These are phyloP conservation scores for Thermomyces lanuginosus DNA, from an alignment of 2,329 filamentous ascomycete genomes.

Conservation along the genomic window DNA sequence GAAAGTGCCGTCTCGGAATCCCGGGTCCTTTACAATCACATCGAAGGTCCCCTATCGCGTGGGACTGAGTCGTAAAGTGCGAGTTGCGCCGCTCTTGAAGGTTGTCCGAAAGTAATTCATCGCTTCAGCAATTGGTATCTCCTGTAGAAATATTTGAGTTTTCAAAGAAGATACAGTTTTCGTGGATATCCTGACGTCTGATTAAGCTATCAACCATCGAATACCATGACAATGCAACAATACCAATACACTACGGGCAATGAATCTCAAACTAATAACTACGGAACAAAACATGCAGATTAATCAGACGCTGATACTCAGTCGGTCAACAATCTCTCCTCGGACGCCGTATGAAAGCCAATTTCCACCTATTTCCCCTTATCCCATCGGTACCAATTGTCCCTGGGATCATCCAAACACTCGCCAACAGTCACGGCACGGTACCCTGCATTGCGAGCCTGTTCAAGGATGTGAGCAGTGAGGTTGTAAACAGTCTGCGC, in stretches of 20 bases:
- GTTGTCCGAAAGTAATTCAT: slow-evolving; percentile 27
- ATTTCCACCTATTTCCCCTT: slow-evolving; percentile 7
- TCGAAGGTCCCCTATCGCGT: slow-evolving; percentile 30
- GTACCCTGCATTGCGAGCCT: slow-evolving; percentile 16
- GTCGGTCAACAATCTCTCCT: neutral
- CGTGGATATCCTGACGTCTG: slow-evolving; percentile 1
- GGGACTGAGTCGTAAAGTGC: slow-evolving; percentile 32
- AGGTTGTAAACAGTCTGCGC: slow-evolving; percentile 28
- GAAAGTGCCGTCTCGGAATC: slow-evolving; percentile 12
- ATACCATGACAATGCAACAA: neutral
- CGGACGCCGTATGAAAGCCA: neutral
- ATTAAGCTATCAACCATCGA: slow-evolving; percentile 1
- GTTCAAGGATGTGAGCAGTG: slow-evolving; percentile 25
- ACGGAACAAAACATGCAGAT: neutral
- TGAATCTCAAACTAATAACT: neutral
- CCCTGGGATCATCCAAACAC: slow-evolving; percentile 23
- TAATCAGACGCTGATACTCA: neutral
- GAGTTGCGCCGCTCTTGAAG: slow-evolving; percentile 34
- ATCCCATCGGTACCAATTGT: slow-evolving; percentile 29
- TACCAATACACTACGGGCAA: neutral
- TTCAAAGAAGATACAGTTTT: neutral
- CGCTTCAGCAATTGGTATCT: too few species aligned
- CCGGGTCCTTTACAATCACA: slow-evolving; percentile 25
- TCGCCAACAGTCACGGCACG: slow-evolving; percentile 29
- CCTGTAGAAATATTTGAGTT: too few species aligned